phyloP scores from a whole-genome alignment of 2,329 filamentous ascomycete genomes.

The Fusarium tricinctum region DNA sequence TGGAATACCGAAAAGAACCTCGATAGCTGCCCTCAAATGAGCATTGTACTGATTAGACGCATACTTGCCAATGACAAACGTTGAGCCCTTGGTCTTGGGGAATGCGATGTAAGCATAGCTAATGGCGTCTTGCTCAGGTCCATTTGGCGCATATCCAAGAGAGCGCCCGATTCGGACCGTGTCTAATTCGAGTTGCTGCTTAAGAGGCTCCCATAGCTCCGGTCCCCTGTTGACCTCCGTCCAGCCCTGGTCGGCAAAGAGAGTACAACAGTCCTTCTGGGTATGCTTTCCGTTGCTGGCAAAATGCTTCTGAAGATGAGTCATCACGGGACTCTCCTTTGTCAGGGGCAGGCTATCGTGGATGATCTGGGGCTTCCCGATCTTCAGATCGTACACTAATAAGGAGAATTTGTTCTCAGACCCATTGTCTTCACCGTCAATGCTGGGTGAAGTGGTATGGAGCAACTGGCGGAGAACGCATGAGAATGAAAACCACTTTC shows the following conservation, averaged over 20 bases:
- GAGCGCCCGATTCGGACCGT: conserved; percentile 35
- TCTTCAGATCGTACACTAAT: conserved; percentile 27
- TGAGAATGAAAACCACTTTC: conserved; percentile 40
- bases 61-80: conserved; percentile 35
- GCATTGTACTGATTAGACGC: conserved; percentile 48
- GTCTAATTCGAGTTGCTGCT: conserved; percentile 30
- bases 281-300: background rate
- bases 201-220: conserved; percentile 41
- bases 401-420: conserved; percentile 10
- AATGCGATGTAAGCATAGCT: conserved; percentile 45
- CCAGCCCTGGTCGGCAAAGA: conserved; percentile 42
- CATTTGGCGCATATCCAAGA: conserved; percentile 8
- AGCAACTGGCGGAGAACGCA: conserved; percentile 47
- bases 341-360: conserved; percentile 27
- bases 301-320: conserved; percentile 23
- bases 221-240: conserved; percentile 10
- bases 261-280: conserved; percentile 32
- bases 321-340: conserved; percentile 5
- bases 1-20: conserved; percentile 47
- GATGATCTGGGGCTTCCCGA: background rate
- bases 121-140: conserved; percentile 13
- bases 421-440: background rate
- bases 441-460: background rate
- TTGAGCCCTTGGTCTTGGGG: conserved; percentile 18
- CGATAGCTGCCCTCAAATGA: conserved; percentile 45